These are phyloP conservation scores for Metschnikowia kofuensis DNA, from an alignment of 805 yeast genomes.

Conservation along the genomic window DNA sequence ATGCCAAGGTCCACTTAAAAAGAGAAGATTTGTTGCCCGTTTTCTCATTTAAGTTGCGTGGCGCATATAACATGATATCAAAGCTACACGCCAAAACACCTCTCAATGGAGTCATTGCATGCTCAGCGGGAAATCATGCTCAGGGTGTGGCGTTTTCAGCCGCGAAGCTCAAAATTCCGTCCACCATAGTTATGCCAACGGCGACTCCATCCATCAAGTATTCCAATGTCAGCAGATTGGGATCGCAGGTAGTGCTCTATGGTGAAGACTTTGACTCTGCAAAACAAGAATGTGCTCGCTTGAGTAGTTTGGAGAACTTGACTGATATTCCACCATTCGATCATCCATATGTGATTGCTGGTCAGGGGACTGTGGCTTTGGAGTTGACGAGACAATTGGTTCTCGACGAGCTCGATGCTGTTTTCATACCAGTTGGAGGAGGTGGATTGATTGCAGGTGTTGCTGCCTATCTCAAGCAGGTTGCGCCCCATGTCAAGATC, in stretches of 20 bases:
- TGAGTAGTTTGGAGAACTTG: conserved; percentile 65
- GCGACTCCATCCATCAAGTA: conserved; percentile 95
- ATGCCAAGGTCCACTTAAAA: conserved; percentile 73
- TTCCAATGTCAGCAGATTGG: conserved; percentile 86
- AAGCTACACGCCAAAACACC: conserved; percentile 63
- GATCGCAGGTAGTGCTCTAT: conserved; percentile 87
- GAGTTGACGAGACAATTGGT: conserved; percentile 87
- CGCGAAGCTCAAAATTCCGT: conserved; percentile 77
- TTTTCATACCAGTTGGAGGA: conserved; percentile 94
- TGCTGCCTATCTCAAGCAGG: conserved; percentile 83
- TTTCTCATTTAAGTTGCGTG: conserved; percentile 92
- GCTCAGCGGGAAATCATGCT: conserved; percentile 99
- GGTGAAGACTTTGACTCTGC: conserved; percentile 98
- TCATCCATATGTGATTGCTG: conserved; percentile 97
- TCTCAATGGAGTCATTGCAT: conserved; percentile 88
- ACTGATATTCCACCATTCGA: conserved; percentile 97
- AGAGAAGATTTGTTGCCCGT: conserved; percentile 95
- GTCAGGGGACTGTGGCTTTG: conserved; percentile 97
- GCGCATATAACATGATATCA: conserved; percentile 97
- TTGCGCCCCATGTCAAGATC: conserved; percentile 96
- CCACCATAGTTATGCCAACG: conserved; percentile 97
- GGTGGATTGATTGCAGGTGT: conserved; percentile 95
- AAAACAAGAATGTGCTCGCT: conserved; percentile 79
- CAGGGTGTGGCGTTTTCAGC: conserved; percentile 98
- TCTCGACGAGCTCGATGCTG: conserved; percentile 72